These are phyloP conservation scores for Phalaenopsis hybrid DNA, from an alignment of 116 monocot species.

Conservation along the genomic window DNA sequence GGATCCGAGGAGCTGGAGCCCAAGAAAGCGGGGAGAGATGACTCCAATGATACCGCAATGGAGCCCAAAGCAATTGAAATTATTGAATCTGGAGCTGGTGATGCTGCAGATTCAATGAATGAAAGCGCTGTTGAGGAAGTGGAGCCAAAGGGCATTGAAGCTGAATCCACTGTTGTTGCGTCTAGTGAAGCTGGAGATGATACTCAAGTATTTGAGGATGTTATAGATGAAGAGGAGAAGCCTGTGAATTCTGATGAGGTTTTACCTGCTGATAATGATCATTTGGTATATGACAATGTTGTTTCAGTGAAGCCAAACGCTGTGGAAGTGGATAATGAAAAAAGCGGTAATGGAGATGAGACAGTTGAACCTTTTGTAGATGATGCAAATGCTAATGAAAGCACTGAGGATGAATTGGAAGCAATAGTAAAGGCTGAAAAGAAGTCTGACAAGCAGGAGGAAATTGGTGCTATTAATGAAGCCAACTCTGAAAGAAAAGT, in stretches of 20 bases:
- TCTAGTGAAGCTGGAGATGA: not conserved
- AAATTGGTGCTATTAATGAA: slow-evolving; percentile 1
- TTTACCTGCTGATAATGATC: not conserved
- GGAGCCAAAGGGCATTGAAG: not conserved
- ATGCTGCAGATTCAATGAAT: not conserved
- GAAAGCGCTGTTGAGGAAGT: not conserved
- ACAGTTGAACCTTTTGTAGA: not conserved
- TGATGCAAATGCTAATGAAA: not conserved
- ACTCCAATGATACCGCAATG: not conserved
- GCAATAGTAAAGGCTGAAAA: not conserved
- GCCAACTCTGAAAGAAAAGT: not conserved
- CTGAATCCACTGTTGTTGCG: slow-evolving; percentile 3
- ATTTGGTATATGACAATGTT: not conserved
- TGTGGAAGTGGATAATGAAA: not conserved
- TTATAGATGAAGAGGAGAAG: not conserved
- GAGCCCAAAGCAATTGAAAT: not conserved
- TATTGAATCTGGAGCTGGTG: not conserved
- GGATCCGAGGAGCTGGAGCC: not conserved
- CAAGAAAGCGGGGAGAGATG: not conserved
- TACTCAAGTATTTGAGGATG: not conserved
- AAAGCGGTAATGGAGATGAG: not conserved
- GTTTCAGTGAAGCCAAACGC: not conserved
- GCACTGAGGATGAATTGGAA: not conserved
- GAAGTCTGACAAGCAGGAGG: not conserved
- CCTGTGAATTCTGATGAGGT: not conserved